A percentile compares a stretch with the other conserved stretches of the same genome.
phyloP scores from a whole-genome alignment of 768 basidiomycete genomes.

The Sarcodon aspratus region DNA sequence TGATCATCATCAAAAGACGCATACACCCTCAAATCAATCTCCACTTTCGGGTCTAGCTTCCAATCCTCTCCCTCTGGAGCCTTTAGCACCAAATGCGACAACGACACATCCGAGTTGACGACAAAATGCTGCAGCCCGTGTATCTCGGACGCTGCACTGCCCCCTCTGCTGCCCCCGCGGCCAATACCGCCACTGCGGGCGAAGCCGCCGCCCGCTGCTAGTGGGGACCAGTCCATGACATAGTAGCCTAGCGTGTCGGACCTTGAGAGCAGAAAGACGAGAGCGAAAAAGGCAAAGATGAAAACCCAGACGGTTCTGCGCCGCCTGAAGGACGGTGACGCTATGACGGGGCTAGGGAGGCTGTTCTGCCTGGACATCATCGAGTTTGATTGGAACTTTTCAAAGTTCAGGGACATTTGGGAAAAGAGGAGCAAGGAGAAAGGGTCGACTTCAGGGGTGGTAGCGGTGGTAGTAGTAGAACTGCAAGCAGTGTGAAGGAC shows the following conservation, averaged over 20 bases:
- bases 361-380: not conserved
- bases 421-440: no score
- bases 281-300: conserved; percentile 5
- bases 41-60: conserved; percentile 27
- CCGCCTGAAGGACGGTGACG: not conserved
- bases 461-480: not conserved
- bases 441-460: not conserved
- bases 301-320: not conserved
- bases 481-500: no score
- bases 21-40: conserved; percentile 43
- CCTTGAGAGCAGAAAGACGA: conserved; percentile 2
- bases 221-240: no score
- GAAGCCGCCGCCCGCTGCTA: not conserved
- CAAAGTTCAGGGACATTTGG: no score
- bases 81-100: not conserved
- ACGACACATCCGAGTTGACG: conserved; percentile 14
- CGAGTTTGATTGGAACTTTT: no score
- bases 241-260: not conserved
- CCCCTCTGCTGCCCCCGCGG: not conserved
- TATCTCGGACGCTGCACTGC: conserved; percentile 36
- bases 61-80: conserved; percentile 3
- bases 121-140: conserved; percentile 64
- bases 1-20: conserved; percentile 29
- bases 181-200: not conserved
- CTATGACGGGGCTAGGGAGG: not conserved